A percentile compares a stretch with the other conserved stretches of the same genome.
Conservation (phyloP, 495 filamentous ascomycete genomes). For the Parachaetomium inaequale region DNA sequence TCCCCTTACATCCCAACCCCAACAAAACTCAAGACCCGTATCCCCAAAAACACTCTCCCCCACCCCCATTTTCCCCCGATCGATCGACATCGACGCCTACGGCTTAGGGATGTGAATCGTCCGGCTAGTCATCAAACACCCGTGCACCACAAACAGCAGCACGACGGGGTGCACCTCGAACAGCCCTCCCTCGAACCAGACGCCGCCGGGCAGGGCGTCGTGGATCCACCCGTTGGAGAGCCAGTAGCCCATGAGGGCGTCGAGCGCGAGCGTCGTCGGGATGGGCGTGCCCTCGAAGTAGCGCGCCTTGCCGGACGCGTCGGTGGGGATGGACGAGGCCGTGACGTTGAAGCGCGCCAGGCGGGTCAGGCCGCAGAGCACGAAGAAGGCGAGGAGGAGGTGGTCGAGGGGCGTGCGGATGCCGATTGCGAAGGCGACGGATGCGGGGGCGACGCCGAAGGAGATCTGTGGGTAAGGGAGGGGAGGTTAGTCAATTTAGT, state of each 20-base stretch:
- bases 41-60: not conserved
- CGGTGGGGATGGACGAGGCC: slow-evolving; percentile 80
- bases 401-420: slow-evolving; percentile 84
- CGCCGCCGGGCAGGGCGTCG: slow-evolving; percentile 68
- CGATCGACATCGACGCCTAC: too few species aligned
- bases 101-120: slow-evolving; percentile 96
- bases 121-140: slow-evolving; percentile 91
- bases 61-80: not conserved
- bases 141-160: slow-evolving; percentile 74
- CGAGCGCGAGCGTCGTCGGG: slow-evolving; percentile 79
- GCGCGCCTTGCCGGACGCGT: slow-evolving; percentile 79
- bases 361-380: slow-evolving; percentile 90
- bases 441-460: slow-evolving; percentile 88
- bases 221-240: slow-evolving; percentile 73
- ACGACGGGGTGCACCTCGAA: slow-evolving; percentile 88
- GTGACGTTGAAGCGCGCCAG: slow-evolving; percentile 98
- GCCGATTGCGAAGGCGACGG: slow-evolving; percentile 83
- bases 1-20: not conserved
- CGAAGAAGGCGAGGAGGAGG: slow-evolving; percentile 79
- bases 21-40: not conserved
- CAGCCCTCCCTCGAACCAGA: slow-evolving; percentile 57
- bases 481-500: not conserved
- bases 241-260: slow-evolving; percentile 85
- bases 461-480: slow-evolving; percentile 63
- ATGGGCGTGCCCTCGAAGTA: slow-evolving; percentile 98